phyloP scores from a whole-genome alignment of 2,329 filamentous ascomycete genomes.

The Aspergillus versicolor region DNA sequence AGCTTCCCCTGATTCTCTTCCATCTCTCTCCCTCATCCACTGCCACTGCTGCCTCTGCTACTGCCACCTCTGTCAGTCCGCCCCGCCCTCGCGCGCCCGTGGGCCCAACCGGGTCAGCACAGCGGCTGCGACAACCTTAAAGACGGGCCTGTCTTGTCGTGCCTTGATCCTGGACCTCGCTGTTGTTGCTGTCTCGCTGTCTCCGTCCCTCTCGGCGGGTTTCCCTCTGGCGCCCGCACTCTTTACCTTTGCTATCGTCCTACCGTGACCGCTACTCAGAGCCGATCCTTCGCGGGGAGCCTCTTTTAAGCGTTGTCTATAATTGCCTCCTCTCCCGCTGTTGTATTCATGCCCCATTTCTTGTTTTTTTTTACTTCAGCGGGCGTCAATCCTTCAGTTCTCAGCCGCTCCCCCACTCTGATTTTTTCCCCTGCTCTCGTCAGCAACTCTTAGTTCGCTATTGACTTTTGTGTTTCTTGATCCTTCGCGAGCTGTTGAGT shows the following conservation, averaged over 20 bases:
- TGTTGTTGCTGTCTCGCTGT: background rate
- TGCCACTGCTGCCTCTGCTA: background rate
- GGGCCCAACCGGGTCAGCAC: constrained; percentile 25
- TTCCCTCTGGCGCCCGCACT: background rate
- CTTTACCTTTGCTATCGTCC: background rate
- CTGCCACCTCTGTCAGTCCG: constrained; percentile 11
- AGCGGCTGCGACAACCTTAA: constrained; percentile 27
- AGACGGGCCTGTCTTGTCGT: constrained; percentile 8
- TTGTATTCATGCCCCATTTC: background rate
- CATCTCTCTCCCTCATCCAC: background rate
- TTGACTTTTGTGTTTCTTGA: no score
- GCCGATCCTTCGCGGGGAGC: constrained; percentile 11
- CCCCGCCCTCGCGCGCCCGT: constrained; percentile 23
- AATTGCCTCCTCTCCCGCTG: constrained; percentile 4
- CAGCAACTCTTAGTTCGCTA: background rate
- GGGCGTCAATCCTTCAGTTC: background rate
- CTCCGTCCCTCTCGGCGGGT: background rate
- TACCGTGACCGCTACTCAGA: constrained; percentile 21
- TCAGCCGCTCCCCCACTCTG: constrained; percentile 2
- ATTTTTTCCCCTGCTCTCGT: background rate
- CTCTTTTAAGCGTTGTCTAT: background rate
- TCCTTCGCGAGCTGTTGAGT: no score
- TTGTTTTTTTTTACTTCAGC: background rate
- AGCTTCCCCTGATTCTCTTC: constrained; percentile 1
- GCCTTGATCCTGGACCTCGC: background rate